Percentiles rank a stretch among this genome's conserved stretches.
phyloP scores from a whole-genome alignment of 169 alveolate genomes.

The Plasmodium billcollinsi region DNA sequence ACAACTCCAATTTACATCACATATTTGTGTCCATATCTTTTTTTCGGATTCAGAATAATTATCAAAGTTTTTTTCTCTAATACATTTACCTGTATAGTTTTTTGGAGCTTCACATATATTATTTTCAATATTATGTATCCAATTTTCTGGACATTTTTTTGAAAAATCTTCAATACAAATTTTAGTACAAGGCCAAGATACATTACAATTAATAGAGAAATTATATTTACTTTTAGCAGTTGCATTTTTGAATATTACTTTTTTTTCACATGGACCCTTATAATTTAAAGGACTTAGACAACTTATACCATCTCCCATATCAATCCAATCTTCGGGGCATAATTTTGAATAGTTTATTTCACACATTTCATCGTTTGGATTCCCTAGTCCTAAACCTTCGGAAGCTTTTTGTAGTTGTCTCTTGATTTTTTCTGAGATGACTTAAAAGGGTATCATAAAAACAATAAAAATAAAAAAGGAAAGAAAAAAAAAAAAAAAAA shows the following conservation, averaged over 20 bases:
- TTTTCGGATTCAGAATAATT: constrained; percentile 79
- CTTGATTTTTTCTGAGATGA: constrained; percentile 68
- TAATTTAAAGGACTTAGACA: constrained; percentile 67
- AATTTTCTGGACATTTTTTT: constrained; percentile 46
- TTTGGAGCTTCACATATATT: constrained; percentile 79
- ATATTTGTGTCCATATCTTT: constrained; percentile 74
- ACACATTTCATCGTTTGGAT: constrained; percentile 78
- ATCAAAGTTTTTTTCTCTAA: constrained; percentile 74
- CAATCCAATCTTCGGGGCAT: constrained; percentile 86
- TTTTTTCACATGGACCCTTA: constrained; percentile 58
- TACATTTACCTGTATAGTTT: constrained; percentile 80
- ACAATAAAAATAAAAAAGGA: no score
- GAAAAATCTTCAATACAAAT: constrained; percentile 9
- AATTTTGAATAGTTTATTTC: constrained; percentile 81
- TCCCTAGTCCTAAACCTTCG: constrained; percentile 60
- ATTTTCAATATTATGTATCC: constrained; percentile 67
- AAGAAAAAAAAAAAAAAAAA: no score
- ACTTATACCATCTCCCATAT: constrained; percentile 59
- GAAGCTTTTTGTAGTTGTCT: constrained; percentile 77
- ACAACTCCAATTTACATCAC: constrained; percentile 85
- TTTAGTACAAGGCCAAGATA: constrained; percentile 74
- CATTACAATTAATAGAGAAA: constrained; percentile 33
- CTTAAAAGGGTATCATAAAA: constrained; percentile 54
- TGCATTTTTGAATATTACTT: constrained; percentile 39
- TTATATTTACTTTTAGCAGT: constrained; percentile 43